Percentiles rank a stretch among this genome's conserved stretches.
Conservation (phyloP, 805 yeast species). For the Monosporozyma servazzii region DNA sequence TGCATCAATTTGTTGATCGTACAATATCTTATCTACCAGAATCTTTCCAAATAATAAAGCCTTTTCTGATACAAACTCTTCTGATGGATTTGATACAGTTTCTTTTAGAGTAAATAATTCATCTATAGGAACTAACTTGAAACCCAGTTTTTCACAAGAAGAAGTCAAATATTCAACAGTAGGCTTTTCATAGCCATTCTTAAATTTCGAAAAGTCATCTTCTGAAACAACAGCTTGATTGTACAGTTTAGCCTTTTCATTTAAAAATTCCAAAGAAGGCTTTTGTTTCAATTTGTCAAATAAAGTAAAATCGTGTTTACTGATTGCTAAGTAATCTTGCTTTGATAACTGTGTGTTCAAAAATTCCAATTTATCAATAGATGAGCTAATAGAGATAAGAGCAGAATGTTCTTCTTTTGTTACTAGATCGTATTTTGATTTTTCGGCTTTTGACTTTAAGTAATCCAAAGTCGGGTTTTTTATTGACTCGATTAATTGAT, state of each 20-base stretch:
- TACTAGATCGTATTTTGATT: background rate
- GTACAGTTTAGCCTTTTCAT: conserved; percentile 8
- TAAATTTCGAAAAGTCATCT: conserved; percentile 8
- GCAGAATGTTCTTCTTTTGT: background rate
- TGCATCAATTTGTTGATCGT: background rate
- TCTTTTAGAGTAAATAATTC: background rate
- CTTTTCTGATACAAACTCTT: conserved; percentile 7
- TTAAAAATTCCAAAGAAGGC: conserved; percentile 7
- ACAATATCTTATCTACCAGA: background rate
- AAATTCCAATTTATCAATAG: conserved; percentile 2
- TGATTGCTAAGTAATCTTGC: conserved; percentile 6
- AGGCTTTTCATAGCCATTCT: conserved; percentile 9
- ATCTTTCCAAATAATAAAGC: conserved; percentile 4
- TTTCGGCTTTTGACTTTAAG: conserved; percentile 14
- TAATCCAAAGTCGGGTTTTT: background rate
- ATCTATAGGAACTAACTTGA: background rate
- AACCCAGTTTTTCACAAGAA: background rate
- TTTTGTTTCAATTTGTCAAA: conserved; percentile 10
- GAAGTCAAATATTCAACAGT: conserved; percentile 13
- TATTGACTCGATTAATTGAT: background rate
- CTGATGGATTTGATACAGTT: background rate
- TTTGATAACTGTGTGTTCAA: conserved; percentile 5
- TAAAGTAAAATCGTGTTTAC: conserved; percentile 6
- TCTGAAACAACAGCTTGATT: conserved; percentile 18
- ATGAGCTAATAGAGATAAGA: background rate